Base-by-base conservation (phyloP, 2,329 filamentous ascomycete species). In the Lasiodiplodia sp. region DNA sequence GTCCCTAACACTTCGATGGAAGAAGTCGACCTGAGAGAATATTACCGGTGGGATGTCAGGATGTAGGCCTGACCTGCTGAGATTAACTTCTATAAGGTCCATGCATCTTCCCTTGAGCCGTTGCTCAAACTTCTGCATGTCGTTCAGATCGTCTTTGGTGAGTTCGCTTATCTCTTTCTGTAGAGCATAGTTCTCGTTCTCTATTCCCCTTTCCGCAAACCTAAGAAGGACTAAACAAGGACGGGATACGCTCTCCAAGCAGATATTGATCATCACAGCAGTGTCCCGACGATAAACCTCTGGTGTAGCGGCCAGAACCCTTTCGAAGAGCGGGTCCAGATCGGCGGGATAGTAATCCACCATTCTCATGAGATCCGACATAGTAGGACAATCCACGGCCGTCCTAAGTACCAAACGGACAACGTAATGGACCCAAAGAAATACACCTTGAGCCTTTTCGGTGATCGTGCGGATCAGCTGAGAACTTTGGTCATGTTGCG, bases 351-450 rank as follows among this genome's bases (percentile, higher is more conserved):
- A 64, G 16, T 2, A 23, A 4, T 18, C 2, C 8, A 52, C 12
- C 11, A 34, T 28, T 4, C 2, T 51, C 1, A 23, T 2, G 6
- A 64, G 60, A 16, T 64, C 60, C 3, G n/a, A 14, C 4, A 23
- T 10, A 4, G 25, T 64, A 2, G 47, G 44, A 2, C 23, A 44
- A 18, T 64, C 37, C 2, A 25, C 60, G 23, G 60, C 25, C 3
- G 21, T 47, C 6, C 12, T 11, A 0, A 63, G 51, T 3, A 72
- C 63, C 4, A 66, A 58, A 7, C 40, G 31, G n/a, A 70, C 51
- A 6, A 65, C 63, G 3, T 67, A 28, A 12, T 44, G 34, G 5
- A 68, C 52, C 68, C 68, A 69, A 8, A 69, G 31, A n/a, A 69
- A 69, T 18, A 69, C 64, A 6, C 68, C 68, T 4, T 49, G 11